Conservation (phyloP, 768 basidiomycete species). For the Trametes punicea region DNA sequence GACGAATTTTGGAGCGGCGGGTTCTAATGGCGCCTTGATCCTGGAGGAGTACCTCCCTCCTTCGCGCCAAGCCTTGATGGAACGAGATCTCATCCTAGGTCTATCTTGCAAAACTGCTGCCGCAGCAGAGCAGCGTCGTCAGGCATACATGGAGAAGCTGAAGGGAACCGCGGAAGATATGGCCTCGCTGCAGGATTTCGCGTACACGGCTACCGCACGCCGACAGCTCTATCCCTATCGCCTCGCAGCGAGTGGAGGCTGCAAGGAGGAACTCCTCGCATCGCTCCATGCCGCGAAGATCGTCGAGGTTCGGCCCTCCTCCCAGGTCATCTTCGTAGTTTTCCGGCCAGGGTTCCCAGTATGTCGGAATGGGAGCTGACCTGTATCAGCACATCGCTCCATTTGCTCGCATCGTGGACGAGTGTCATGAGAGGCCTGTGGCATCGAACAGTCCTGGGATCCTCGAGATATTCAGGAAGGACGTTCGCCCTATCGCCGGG, state of each 20-base stretch:
- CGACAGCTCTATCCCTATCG: conserved; percentile 54
- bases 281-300: conserved; percentile 39
- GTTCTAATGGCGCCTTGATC: conserved; percentile 62
- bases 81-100: conserved; percentile 44
- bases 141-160: conserved; percentile 48
- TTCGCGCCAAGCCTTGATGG: neutral
- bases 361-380: conserved; percentile 56
- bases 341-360: conserved; percentile 72
- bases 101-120: conserved; percentile 56
- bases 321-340: conserved; percentile 62
- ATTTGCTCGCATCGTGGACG: conserved; percentile 53
- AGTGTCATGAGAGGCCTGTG: conserved; percentile 52
- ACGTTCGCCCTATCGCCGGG: conserved; percentile 28
- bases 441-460: conserved; percentile 51
- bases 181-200: conserved; percentile 45
- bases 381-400: conserved; percentile 49
- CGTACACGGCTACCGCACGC: conserved; percentile 68
- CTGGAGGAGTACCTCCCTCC: conserved; percentile 44
- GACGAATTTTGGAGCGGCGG: conserved; percentile 76
- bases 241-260: conserved; percentile 44
- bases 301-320: conserved; percentile 28
- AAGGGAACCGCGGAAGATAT: conserved; percentile 26
- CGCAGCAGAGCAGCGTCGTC: conserved; percentile 47
- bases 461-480: too few species aligned
- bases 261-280: conserved; percentile 43